phyloP scores from a whole-genome alignment of 129 eudicot species.

The Pulicaria dysenterica region DNA sequence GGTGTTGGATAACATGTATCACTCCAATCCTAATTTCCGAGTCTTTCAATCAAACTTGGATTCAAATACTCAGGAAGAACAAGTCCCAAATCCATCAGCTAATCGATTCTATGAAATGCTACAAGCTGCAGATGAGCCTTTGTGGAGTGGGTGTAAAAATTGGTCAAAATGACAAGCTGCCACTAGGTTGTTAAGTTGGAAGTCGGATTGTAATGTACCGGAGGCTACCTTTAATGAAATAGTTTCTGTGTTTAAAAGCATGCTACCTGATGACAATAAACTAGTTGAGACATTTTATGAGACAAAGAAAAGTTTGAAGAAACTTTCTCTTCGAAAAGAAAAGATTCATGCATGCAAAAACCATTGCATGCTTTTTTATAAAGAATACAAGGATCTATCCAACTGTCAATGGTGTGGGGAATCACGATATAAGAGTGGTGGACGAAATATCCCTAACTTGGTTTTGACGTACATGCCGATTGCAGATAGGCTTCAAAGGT shows the following conservation, averaged over 20 bases:
- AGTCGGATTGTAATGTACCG: not conserved
- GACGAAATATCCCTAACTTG: not conserved
- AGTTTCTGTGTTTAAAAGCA: not conserved
- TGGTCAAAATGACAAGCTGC: no score
- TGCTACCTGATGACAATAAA: not conserved
- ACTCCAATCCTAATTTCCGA: no score
- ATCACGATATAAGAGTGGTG: not conserved
- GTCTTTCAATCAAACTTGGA: no score
- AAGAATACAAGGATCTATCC: not conserved
- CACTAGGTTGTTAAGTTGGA: not conserved
- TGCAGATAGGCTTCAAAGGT: not conserved
- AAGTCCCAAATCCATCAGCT: no score
- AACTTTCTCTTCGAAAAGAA: not conserved
- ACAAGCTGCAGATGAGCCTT: no score
- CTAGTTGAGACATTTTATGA: not conserved
- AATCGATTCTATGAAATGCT: no score
- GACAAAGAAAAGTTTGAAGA: not conserved
- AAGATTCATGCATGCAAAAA: not conserved
- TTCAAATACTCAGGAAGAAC: no score
- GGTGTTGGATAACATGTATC: no score
- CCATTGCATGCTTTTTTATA: slow-evolving; percentile 2
- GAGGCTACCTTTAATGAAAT: not conserved
- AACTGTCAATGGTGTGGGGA: not conserved
- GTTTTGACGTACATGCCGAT: not conserved
- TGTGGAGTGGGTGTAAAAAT: no score